phyloP scores from a whole-genome alignment of 2,329 filamentous ascomycete genomes.

The Penicillium sp. region DNA sequence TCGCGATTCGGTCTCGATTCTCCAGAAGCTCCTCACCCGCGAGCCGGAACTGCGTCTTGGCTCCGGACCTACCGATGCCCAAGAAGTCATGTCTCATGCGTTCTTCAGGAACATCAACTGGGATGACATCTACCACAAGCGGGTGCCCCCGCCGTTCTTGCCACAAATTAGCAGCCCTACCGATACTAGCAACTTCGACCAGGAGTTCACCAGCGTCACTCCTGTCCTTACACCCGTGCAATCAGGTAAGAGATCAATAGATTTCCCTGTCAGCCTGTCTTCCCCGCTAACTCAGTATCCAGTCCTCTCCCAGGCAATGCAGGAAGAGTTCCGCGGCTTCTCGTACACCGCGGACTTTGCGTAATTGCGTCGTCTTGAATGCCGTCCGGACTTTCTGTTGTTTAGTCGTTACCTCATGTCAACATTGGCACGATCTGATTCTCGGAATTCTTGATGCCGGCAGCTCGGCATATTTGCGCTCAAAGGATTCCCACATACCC shows the following conservation, averaged over 20 bases:
- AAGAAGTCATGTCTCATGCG: constrained; percentile 97
- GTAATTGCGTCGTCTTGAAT: constrained; percentile 34
- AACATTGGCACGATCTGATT: constrained; percentile 2
- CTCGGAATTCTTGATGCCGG: too few species aligned
- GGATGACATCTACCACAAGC: constrained; percentile 97
- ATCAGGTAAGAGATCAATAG: constrained; percentile 73
- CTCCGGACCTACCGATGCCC: constrained; percentile 89
- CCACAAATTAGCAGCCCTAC: constrained; percentile 84
- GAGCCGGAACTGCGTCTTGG: constrained; percentile 89
- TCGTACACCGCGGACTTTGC: constrained; percentile 91
- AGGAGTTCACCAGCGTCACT: constrained; percentile 95
- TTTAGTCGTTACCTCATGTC: too few species aligned
- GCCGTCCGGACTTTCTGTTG: too few species aligned
- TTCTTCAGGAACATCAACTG: constrained; percentile 98
- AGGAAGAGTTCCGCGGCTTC: constrained; percentile 98
- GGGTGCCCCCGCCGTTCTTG: constrained; percentile 77
- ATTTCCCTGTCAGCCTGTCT: too few species aligned
- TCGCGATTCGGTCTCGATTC: constrained; percentile 88
- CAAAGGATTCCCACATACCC: too few species aligned
- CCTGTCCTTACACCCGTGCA: constrained; percentile 94
- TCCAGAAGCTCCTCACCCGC: constrained; percentile 91
- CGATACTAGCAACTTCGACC: constrained; percentile 99
- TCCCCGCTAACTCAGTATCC: too few species aligned
- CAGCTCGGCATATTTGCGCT: too few species aligned
- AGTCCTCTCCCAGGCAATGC: constrained; percentile 97